Evolutionary conservation across 129 eudicot genomes (phyloP).

Genomic region (Cynara cardunculus): DNA sequence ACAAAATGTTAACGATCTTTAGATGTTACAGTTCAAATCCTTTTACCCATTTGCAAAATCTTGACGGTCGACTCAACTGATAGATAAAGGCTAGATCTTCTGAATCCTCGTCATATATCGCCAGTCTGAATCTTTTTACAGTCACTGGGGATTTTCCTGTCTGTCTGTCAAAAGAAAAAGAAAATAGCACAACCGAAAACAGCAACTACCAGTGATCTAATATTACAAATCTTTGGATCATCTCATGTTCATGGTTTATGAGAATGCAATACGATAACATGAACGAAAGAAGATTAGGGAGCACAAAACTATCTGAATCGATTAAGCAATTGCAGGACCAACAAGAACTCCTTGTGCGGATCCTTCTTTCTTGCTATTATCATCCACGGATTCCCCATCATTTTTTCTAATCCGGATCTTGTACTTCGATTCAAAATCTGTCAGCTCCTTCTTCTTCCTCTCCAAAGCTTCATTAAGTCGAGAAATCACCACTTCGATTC

Average conservation of each 20-base stretch:
- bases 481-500: conserved; percentile 80
- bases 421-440: conserved; percentile 82
- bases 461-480: conserved; percentile 80
- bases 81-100: no score
- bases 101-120: no score
- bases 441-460: conserved; percentile 74
- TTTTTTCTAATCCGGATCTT: conserved; percentile 72
- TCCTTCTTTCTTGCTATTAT: conserved; percentile 77
- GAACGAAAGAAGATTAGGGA: conserved; percentile 3
- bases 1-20: no score
- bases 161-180: no score
- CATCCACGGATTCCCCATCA: conserved; percentile 73
- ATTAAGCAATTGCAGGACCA: conserved; percentile 64
- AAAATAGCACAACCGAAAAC: not conserved
- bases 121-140: no score
- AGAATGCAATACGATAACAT: not conserved
- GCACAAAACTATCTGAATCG: not conserved
- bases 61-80: no score
- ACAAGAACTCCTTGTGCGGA: conserved; percentile 93
- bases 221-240: conserved; percentile 10
- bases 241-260: not conserved
- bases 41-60: no score
- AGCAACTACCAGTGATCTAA: not conserved
- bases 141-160: no score
- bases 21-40: no score